A percentile compares a stretch with the other conserved stretches of the same genome.
phyloP scores from a whole-genome alignment of 345 rosid genomes.

The Barbarea vulgaris region DNA sequence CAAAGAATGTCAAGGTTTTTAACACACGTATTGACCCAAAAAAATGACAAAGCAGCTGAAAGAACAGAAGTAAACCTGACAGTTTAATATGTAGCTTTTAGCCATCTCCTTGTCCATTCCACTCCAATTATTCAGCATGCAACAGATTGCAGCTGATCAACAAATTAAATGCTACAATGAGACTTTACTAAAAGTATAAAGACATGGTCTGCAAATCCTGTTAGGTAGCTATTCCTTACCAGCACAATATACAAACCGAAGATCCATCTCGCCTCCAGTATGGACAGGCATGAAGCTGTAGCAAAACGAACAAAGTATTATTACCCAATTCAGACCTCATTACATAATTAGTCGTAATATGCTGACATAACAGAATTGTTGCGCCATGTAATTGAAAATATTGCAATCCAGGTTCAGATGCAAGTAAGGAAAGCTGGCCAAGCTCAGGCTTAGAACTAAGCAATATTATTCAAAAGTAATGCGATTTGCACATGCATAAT shows the following conservation, averaged over 20 bases:
- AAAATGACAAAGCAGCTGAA: constrained; percentile 5
- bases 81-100: constrained; percentile 70
- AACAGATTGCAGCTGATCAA: constrained; percentile 82
- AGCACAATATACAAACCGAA: constrained; percentile 88
- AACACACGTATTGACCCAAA: constrained; percentile 32
- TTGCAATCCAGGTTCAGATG: neutral
- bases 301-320: constrained; percentile 28
- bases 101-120: constrained; percentile 86
- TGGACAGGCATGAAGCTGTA: constrained; percentile 86
- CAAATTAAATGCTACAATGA: constrained; percentile 37
- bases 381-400: neutral
- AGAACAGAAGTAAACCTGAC: constrained; percentile 59
- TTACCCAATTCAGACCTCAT: neutral
- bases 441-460: neutral
- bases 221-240: constrained; percentile 54
- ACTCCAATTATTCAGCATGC: constrained; percentile 79
- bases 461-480: too few relatives aligned
- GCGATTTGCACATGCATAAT: too few relatives aligned
- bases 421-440: neutral
- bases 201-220: neutral
- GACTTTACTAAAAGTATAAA: constrained; percentile 25
- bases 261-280: constrained; percentile 84
- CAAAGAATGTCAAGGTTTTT: constrained; percentile 18
- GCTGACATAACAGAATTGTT: neutral
- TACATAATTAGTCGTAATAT: neutral